Conservation (phyloP, 2,329 filamentous ascomycete genomes). For the Pseudocercospora fuligena region DNA sequence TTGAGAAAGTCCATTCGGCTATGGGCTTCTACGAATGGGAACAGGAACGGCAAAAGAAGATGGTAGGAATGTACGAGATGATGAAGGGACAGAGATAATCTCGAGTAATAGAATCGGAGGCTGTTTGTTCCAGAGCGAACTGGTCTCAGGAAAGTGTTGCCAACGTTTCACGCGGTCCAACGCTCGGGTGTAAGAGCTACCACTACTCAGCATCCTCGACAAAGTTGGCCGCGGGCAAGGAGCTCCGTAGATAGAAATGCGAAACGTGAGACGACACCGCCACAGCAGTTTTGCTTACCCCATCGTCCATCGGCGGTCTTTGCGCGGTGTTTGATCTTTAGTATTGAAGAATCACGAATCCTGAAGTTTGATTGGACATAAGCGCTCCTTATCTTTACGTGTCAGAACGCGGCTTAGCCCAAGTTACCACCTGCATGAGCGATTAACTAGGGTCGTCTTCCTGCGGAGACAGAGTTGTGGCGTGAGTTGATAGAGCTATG, state of each 20-base stretch:
- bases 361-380: neutral
- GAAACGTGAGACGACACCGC: neutral
- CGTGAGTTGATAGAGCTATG: neutral
- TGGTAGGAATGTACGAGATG: constrained; percentile 18
- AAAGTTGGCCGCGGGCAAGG: constrained; percentile 5
- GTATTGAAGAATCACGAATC: neutral
- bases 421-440: neutral
- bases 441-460: neutral
- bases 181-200: neutral
- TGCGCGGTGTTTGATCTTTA: constrained; percentile 1
- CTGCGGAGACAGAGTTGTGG: constrained; percentile 15
- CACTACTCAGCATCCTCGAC: neutral
- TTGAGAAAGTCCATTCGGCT: constrained; percentile 52
- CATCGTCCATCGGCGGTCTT: neutral
- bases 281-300: constrained; percentile 8
- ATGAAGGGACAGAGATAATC: constrained; percentile 7
- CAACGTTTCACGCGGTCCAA: neutral
- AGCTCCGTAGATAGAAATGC: neutral
- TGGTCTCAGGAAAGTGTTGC: neutral
- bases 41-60: constrained; percentile 51
- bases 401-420: neutral
- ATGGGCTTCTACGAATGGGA: constrained; percentile 51
- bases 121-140: constrained; percentile 1
- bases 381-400: neutral
- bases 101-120: constrained; percentile 16